Evolutionary conservation across 805 yeast genomes (phyloP), one percentile per base, ranked within the genome.

Genomic region (Pichia paraexigua): DNA sequence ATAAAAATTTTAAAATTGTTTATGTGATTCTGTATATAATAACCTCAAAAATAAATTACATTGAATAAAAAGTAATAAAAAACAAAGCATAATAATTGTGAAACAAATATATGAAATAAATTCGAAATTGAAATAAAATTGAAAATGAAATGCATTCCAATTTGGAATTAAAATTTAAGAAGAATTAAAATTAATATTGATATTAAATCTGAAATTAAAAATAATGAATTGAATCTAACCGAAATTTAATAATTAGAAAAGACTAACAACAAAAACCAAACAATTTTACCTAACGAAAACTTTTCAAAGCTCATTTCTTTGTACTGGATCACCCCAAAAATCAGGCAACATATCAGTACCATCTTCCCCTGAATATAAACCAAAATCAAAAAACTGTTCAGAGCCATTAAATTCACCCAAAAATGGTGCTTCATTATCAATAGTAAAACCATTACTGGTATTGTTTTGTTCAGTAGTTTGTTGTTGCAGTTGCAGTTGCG

Each of bases 241-340:
- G 13, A 32, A 32, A 43, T 39, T n/a, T 8, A 24, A 24, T 24
- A 37, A 37, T 43, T 12, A 35, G 32, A 12, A 40, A 28, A 18
- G 32, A 22, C 15, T 27, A 21, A 24, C 13, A 32, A 40, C n/a
- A 43, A n/a, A 24, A 37, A 18, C 20, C 5, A 18, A 7, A 11
- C 20, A 47, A 11, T 25, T n/a, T 43, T 13, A 15, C n/a, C 7
- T 17, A 30, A 30, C 6, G 3, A 13, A 39, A 27, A 27, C 12
- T 27, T 20, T 6, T 45, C 27, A 41, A 22, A 46, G 35, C 44
- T 50, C 30, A 44, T 41, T 22, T 42, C 51, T 47, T 12, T 71
- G 74, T 35, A 71, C 76, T 46, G 71, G 63, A 52, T 71, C 77
- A 21, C 69, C 69, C 77, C 77, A 73, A 49, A 63, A 65, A 54